Evolutionary conservation across 495 filamentous ascomycete genomes (phyloP).

Genomic region (Lentithecium fluviatile): DNA sequence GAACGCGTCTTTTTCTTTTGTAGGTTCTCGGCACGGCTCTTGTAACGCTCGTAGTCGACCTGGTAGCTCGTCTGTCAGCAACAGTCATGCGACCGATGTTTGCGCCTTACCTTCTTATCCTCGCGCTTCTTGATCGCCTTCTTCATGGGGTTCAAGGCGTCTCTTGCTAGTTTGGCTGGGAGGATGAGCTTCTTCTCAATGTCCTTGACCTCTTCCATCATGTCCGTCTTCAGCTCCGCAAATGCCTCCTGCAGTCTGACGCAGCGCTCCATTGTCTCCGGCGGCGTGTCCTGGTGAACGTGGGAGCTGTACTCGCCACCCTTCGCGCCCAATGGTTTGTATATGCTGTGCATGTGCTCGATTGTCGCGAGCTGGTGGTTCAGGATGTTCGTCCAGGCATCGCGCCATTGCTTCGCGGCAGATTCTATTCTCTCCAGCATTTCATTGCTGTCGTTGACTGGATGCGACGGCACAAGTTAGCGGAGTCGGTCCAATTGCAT

Average conservation of each 20-base stretch:
- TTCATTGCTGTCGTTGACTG: constrained; percentile 72
- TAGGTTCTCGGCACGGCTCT: constrained; percentile 68
- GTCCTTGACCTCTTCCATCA: constrained; percentile 68
- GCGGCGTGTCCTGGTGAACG: constrained; percentile 61
- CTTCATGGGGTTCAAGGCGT: constrained; percentile 70
- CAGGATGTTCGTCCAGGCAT: constrained; percentile 77
- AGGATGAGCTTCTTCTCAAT: constrained; percentile 72
- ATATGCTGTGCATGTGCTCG: constrained; percentile 73
- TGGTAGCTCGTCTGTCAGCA: constrained; percentile 37
- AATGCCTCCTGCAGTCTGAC: constrained; percentile 67
- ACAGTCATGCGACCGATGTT: neutral
- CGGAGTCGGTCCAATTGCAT: too few relatives aligned
- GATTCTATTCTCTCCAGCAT: constrained; percentile 77
- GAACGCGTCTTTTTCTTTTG: constrained; percentile 69
- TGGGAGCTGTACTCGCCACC: constrained; percentile 50
- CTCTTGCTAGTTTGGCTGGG: constrained; percentile 70
- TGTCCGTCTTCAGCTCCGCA: constrained; percentile 69
- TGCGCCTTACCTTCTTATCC: constrained; percentile 67
- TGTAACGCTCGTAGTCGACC: constrained; percentile 81
- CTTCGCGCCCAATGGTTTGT: constrained; percentile 72
- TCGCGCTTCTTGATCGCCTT: constrained; percentile 92
- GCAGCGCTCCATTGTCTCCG: constrained; percentile 63
- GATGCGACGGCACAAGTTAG: too few relatives aligned
- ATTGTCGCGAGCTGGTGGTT: constrained; percentile 67
- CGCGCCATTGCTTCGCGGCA: constrained; percentile 76